Percentiles rank a stretch among this genome's conserved stretches.
phyloP scores from a whole-genome alignment of 1,284 basidiomycete species.

The Termitomyces sp. region DNA sequence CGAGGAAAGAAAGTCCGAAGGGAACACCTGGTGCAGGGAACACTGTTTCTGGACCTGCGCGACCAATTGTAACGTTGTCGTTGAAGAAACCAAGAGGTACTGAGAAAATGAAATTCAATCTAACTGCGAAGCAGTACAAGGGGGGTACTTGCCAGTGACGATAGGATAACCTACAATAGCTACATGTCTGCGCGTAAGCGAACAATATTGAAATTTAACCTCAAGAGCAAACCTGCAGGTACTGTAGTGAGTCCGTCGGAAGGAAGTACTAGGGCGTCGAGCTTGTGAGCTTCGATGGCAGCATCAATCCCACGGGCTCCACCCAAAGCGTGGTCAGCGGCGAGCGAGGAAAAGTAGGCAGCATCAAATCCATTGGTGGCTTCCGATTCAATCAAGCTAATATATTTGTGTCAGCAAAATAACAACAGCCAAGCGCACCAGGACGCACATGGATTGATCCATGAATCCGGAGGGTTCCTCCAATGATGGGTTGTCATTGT shows the following conservation, averaged over 20 bases:
- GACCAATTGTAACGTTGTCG: constrained; percentile 37
- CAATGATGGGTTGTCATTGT: constrained; percentile 42
- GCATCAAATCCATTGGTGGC: constrained; percentile 43
- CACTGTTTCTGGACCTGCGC: constrained; percentile 40
- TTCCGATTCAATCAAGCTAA: constrained; percentile 44
- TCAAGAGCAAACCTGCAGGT: constrained; percentile 27
- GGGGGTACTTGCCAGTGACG: constrained; percentile 39
- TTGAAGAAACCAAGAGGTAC: constrained; percentile 63
- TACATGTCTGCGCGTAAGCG: constrained; percentile 14
- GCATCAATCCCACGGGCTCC: constrained; percentile 55
- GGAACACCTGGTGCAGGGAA: constrained; percentile 57
- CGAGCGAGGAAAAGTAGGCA: constrained; percentile 46
- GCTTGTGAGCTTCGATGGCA: constrained; percentile 41
- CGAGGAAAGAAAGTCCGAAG: constrained; percentile 60
- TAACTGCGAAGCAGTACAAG: neutral
- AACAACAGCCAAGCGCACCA: constrained; percentile 2
- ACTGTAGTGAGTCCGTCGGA: constrained; percentile 42
- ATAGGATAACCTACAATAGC: constrained; percentile 60
- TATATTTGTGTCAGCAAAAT: constrained; percentile 12
- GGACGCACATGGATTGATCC: constrained; percentile 39
- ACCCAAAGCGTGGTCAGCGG: constrained; percentile 48
- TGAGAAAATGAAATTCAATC: constrained; percentile 15
- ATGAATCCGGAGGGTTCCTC: constrained; percentile 47
- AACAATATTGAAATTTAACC: neutral
- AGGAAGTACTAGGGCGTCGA: constrained; percentile 58